Evolutionary conservation across 2,329 filamentous ascomycete species (phyloP), one percentile per base, ranked within the genome.

Genomic region (Phyllosticta citribraziliensis): DNA sequence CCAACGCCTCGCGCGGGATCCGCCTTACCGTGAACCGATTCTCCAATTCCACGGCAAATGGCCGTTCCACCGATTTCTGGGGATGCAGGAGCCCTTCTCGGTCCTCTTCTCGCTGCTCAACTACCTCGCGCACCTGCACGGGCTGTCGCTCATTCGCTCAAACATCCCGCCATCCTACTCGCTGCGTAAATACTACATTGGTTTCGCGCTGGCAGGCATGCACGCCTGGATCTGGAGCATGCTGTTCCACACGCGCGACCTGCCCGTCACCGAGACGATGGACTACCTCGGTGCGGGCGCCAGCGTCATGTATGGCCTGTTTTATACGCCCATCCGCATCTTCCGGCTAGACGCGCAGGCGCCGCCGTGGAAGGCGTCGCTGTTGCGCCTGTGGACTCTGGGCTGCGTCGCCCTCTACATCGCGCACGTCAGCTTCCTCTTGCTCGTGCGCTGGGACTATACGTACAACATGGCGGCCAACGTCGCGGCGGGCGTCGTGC

Each of bases 21-120:
- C 84, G 35, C 83, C 83, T 0, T 85, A 86, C 78, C 77, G 83
- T 64, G 74, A 84, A 30, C 82, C 86, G 11, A 75, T 97, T 56
- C 87, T 93, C 61, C 94, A 99, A 77, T 99, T 92, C 80, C 91
- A 99, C 78, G 94, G 94, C 33, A 99, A 99, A 82, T 99, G 94
- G 94, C 94, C 94, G 50, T 99, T 99, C 77, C 81, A 87, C 74
- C 89, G 94, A 66, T 82, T 97, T 70, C 76, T 95, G 59, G 94
- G 94, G 73, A 88, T 96, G 79, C 94, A 99, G 77, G 94, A 99
- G 78, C 91, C 93, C 63, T 91, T 92, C 73, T 91, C 87, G 57
- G 93, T 97, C 66, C 79, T 97, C 70, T 99, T 97, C 81, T 96
- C 89, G 66, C 80, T 96, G 57, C 84, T 95, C 70, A 99, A 99